phyloP scores from a whole-genome alignment of 371 early-diverging fungal genomes.

The Paraphysoderma sedebokerense region DNA sequence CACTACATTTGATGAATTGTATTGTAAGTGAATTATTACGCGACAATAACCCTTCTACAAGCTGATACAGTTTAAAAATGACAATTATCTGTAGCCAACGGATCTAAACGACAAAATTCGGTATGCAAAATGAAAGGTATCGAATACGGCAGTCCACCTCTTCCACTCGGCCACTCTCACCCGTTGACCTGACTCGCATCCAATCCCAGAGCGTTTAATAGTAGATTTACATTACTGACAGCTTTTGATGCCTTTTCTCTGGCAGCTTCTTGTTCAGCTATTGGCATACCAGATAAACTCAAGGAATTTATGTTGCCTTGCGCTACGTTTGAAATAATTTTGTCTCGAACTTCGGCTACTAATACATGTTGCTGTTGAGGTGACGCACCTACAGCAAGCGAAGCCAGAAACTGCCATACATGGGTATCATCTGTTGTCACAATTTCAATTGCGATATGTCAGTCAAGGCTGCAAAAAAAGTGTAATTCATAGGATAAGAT shows the following conservation, averaged over 20 bases:
- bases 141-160: no score
- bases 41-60: no score
- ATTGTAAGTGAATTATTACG: no score
- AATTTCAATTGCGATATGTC: neutral
- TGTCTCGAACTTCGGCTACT: slow-evolving; percentile 77
- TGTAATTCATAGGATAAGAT: no score
- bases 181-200: slow-evolving; percentile 62
- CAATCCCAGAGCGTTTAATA: slow-evolving; percentile 84
- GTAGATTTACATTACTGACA: slow-evolving; percentile 77
- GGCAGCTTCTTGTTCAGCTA: neutral
- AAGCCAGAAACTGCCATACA: slow-evolving; percentile 96
- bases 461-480: no score
- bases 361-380: slow-evolving; percentile 83
- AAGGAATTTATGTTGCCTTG: slow-evolving; percentile 14
- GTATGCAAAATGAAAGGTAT: no score
- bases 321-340: slow-evolving; percentile 64
- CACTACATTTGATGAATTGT: no score
- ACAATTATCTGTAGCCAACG: no score
- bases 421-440: slow-evolving; percentile 66
- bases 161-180: neutral
- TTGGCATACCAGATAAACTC: no score
- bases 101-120: no score
- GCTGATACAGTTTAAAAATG: no score
- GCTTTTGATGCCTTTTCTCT: slow-evolving; percentile 39
- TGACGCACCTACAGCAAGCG: slow-evolving; percentile 80